These are phyloP conservation scores for Dalbergia cochinchinensis DNA, from an alignment of 306 rosid species.

Conservation along the genomic window DNA sequence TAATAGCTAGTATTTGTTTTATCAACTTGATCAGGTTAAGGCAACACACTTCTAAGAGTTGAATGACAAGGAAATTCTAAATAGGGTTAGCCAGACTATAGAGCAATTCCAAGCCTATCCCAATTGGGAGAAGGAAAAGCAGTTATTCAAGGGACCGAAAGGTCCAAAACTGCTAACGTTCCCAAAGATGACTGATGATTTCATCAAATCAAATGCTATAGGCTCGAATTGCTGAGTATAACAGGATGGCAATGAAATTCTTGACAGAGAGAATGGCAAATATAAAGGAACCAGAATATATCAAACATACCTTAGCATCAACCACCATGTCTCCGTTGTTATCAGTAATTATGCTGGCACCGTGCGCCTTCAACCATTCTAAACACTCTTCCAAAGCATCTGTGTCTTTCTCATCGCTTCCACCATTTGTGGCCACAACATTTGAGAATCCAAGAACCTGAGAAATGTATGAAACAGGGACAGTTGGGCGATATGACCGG, in stretches of 20 bases:
- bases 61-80: background rate
- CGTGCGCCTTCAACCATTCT: constrained; percentile 96
- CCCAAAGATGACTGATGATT: background rate
- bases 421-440: constrained; percentile 52
- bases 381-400: constrained; percentile 82
- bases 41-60: background rate
- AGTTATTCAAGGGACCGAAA: no score
- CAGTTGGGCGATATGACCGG: constrained; percentile 92
- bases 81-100: no score
- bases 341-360: constrained; percentile 73
- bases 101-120: no score
- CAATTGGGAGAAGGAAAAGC: no score
- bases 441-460: constrained; percentile 83
- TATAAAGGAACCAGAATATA: constrained; percentile 18
- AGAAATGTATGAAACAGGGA: constrained; percentile 81
- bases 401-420: constrained; percentile 60
- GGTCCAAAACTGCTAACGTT: no score
- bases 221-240: background rate
- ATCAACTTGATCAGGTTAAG: background rate
- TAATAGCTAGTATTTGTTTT: no score
- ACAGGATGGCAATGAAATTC: background rate
- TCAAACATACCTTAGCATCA: constrained; percentile 78
- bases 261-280: background rate
- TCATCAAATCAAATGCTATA: constrained; percentile 13
- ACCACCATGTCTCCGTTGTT: constrained; percentile 74